Evolutionary conservation across 1,139 yeast species (phyloP), one percentile per base, ranked within the genome.

Genomic region (Eremothecium sinecaudum): DNA sequence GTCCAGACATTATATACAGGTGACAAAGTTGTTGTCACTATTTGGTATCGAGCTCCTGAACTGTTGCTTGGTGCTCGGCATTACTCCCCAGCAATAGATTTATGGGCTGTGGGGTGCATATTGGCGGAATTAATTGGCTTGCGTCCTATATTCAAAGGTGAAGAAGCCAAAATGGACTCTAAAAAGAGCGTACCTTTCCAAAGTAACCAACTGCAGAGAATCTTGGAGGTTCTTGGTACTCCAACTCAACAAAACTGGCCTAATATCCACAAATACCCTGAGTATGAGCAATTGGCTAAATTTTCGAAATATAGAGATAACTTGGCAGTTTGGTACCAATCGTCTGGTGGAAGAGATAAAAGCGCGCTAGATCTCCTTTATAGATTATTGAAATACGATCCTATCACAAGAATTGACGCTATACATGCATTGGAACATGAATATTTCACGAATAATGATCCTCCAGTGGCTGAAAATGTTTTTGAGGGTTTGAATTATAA

Each of bases 31-130:
- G 98, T 90, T 35, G 98, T 90, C 7, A 90, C 98, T 0, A 90
- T 90, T 40, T 90, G 98, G 98, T 90, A 90, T 57, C 69, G 98
- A 44, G 96, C 98, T 0, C 97, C 98, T 0, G 98, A 90, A 55
- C 64, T 90, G 29, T 63, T 90, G 25, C 61, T 90, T 24, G 98
- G 98, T 0, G 86, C 94, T 1, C 65, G 95, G 32, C 95, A 90
- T 60, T 90, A 90, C 54, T 81, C 96, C 0, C 94, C 97, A 0
- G 90, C 97, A 0, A 80, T 90, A 29, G 97, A 90, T 59, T 59
- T 84, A 34, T 90, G 98, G 98, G 96, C 98, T 0, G 84, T 86
- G 7, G 98, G 98, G 0, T 90, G 98, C 58, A 90, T 92, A 7
- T 67, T 90, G 45, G 98, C 95, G 0, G 99, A 92, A 54, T 63